Evolutionary conservation across 1,284 basidiomycete species (phyloP).

Genomic region (Apiotrichum siamense): DNA sequence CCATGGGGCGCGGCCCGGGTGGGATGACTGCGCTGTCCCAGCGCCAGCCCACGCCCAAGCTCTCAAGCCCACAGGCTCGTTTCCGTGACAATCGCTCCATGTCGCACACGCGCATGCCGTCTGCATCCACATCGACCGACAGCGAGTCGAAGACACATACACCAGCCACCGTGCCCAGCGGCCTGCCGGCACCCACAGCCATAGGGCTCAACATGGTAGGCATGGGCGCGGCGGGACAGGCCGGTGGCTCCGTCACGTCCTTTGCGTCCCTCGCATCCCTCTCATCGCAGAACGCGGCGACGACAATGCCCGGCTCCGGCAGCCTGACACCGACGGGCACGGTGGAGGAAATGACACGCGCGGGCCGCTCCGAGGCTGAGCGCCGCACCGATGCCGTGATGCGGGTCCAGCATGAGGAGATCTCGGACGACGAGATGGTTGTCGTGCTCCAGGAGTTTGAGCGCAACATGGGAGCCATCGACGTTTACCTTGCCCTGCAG

Average conservation of each 20-base stretch:
- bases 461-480: conserved; percentile 28
- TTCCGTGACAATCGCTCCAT: not conserved
- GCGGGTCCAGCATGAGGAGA: conserved; percentile 28
- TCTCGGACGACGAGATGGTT: conserved; percentile 35
- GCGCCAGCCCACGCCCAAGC: not conserved
- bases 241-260: not conserved
- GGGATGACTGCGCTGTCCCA: not conserved
- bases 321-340: not conserved
- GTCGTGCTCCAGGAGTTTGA: conserved; percentile 37
- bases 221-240: not conserved
- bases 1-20: not conserved
- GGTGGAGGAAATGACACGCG: not conserved
- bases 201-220: not conserved
- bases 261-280: not conserved
- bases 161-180: not conserved
- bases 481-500: conserved; percentile 36
- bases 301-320: conserved; percentile 8
- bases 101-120: not conserved
- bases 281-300: not conserved
- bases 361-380: conserved; percentile 27
- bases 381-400: conserved; percentile 34
- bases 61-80: not conserved
- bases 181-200: not conserved
- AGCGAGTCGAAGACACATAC: not conserved
- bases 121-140: not conserved